A percentile compares a stretch with the other conserved stretches of the same genome.
Conservation (phyloP, 805 yeast genomes). For the Yarrowia deformans region DNA sequence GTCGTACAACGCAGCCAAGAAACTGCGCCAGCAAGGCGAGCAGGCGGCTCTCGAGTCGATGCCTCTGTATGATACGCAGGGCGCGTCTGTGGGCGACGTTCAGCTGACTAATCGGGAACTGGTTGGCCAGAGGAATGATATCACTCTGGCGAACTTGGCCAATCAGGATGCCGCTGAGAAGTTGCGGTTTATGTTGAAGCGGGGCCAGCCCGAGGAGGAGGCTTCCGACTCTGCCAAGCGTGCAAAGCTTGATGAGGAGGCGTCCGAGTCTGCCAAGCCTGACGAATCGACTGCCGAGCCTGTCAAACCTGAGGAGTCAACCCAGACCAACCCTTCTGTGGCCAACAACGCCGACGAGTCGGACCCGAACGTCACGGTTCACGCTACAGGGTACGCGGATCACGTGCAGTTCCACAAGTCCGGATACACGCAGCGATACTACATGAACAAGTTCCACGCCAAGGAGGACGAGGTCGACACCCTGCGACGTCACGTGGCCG, state of each 20-base stretch:
- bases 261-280: background rate
- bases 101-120: conserved; percentile 73
- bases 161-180: conserved; percentile 73
- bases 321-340: background rate
- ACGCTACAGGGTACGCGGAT: conserved; percentile 43
- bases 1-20: conserved; percentile 46
- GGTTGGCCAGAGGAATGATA: conserved; percentile 65
- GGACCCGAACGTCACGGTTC: background rate
- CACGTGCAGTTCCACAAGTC: conserved; percentile 80
- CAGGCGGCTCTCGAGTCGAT: conserved; percentile 69
- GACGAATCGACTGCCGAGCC: background rate
- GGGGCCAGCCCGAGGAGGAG: conserved; percentile 7
- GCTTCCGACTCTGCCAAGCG: conserved; percentile 47
- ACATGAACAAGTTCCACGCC: conserved; percentile 73
- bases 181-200: conserved; percentile 52
- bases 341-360: background rate
- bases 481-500: conserved; percentile 65
- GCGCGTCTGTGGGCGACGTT: conserved; percentile 72
- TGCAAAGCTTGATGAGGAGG: conserved; percentile 42
- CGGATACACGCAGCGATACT: conserved; percentile 86
- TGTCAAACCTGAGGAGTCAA: too few relatives aligned
- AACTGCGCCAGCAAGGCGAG: conserved; percentile 81
- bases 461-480: conserved; percentile 55
- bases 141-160: conserved; percentile 74
- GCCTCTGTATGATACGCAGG: conserved; percentile 79